These are phyloP conservation scores for Neurospora pannonica DNA, from an alignment of 495 filamentous ascomycete genomes.

Conservation along the genomic window DNA sequence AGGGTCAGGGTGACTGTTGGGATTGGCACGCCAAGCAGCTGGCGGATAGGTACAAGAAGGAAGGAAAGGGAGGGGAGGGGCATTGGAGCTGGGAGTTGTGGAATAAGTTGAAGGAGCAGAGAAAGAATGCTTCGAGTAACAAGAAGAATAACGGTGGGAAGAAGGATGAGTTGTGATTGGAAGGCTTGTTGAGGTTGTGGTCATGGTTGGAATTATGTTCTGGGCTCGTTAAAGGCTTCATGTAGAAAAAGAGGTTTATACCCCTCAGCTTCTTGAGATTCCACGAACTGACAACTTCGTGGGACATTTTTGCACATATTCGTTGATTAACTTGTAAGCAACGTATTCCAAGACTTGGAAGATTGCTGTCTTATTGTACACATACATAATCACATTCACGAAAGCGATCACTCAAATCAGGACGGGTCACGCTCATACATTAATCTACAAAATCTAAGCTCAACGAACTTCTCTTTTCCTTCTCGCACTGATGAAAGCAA, in stretches of 20 bases:
- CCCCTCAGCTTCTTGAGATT: not conserved
- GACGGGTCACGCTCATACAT: not conserved
- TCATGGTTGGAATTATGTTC: not conserved
- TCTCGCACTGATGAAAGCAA: not conserved
- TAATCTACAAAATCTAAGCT: not conserved
- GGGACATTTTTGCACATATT: not conserved
- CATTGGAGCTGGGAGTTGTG: slow-evolving; percentile 27
- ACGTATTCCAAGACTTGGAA: not conserved
- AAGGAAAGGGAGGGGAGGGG: slow-evolving; percentile 1
- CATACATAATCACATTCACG: not conserved
- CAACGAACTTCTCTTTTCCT: not conserved
- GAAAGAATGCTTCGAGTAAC: slow-evolving; percentile 1
- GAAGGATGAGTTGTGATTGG: slow-evolving; percentile 14
- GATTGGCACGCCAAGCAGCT: slow-evolving; percentile 27
- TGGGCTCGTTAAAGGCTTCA: not conserved
- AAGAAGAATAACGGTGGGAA: not conserved
- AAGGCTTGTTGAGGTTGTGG: not conserved
- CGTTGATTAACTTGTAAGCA: not conserved
- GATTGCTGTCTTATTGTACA: not conserved
- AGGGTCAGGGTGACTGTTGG: slow-evolving; percentile 29
- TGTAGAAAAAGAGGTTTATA: not conserved
- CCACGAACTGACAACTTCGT: not conserved
- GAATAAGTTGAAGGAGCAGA: slow-evolving; percentile 14
- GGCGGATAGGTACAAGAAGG: slow-evolving; percentile 4
- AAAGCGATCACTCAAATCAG: not conserved